phyloP scores from a whole-genome alignment of 805 yeast genomes.

The Sungouiella thailandica region DNA sequence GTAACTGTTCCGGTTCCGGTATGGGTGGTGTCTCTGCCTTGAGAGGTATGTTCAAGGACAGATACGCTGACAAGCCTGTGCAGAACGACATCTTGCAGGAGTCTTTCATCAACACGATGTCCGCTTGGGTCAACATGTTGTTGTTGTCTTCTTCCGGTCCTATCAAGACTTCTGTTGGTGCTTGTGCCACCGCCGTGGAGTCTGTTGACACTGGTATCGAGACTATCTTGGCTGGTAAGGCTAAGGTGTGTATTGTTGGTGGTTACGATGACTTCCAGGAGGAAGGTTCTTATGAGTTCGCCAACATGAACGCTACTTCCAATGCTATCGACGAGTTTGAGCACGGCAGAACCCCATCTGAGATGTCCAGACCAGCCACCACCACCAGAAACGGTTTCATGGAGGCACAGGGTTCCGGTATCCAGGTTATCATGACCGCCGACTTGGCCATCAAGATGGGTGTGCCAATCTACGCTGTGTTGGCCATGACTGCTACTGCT shows the following conservation, averaged over 20 bases:
- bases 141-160: slow-evolving; percentile 97
- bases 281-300: slow-evolving; percentile 97
- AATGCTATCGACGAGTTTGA: slow-evolving; percentile 82
- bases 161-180: slow-evolving; percentile 98
- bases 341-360: slow-evolving; percentile 96
- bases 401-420: slow-evolving; percentile 99
- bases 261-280: slow-evolving; percentile 99
- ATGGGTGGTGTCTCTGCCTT: slow-evolving; percentile 99
- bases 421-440: slow-evolving; percentile 93
- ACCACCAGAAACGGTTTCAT: slow-evolving; percentile 95
- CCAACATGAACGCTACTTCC: slow-evolving; percentile 97
- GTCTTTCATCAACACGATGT: slow-evolving; percentile 97
- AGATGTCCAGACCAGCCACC: slow-evolving; percentile 98
- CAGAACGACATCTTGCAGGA: slow-evolving; percentile 97
- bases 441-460: slow-evolving; percentile 95
- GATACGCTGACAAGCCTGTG: slow-evolving; percentile 88
- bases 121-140: slow-evolving; percentile 99
- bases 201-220: slow-evolving; percentile 95
- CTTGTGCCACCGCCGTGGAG: slow-evolving; percentile 98
- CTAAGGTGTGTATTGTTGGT: slow-evolving; percentile 95
- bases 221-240: slow-evolving; percentile 88
- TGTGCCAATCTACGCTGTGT: slow-evolving; percentile 95
- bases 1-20: slow-evolving; percentile 99
- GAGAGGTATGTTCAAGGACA: slow-evolving; percentile 96
- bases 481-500: slow-evolving; percentile 94